Percentiles rank a stretch among this genome's conserved stretches.
Evolutionary conservation across 805 yeast species (phyloP).

Genomic region (Barnettozyma sucrosica): DNA sequence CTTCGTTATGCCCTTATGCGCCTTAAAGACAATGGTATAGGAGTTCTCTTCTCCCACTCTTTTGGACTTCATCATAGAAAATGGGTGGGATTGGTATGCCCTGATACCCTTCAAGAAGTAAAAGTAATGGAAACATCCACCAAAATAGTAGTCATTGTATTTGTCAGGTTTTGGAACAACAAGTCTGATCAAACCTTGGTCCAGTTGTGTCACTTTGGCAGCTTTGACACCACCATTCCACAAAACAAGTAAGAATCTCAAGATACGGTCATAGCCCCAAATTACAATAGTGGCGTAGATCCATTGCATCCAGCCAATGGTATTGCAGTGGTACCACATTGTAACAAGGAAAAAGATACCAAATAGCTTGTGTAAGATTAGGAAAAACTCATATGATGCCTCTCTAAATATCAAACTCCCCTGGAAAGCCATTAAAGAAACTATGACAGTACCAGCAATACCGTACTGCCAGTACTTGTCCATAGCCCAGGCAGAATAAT

Average conservation of each 20-base stretch:
- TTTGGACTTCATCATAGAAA: conserved; percentile 46
- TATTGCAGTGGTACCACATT: conserved; percentile 55
- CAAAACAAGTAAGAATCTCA: conserved; percentile 49
- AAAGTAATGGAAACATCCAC: conserved; percentile 52
- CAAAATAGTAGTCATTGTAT: conserved; percentile 36
- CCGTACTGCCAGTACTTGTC: conserved; percentile 46
- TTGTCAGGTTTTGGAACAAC: conserved; percentile 36
- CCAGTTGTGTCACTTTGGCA: conserved; percentile 33
- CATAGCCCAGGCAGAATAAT: conserved; percentile 36
- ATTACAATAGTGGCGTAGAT: conserved; percentile 50
- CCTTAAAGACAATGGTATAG: conserved; percentile 40
- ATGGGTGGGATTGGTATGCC: conserved; percentile 66
- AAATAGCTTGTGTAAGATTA: conserved; percentile 49
- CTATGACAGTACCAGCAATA: conserved; percentile 39
- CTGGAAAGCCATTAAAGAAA: conserved; percentile 41
- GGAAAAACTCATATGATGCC: conserved; percentile 53
- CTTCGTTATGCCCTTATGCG: conserved; percentile 51
- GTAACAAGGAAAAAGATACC: conserved; percentile 49
- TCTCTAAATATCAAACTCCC: conserved; percentile 47
- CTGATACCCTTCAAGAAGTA: conserved; percentile 39
- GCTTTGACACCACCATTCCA: conserved; percentile 54
- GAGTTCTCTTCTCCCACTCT: conserved; percentile 26
- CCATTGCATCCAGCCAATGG: conserved; percentile 46
- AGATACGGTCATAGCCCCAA: conserved; percentile 65
- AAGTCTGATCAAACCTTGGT: conserved; percentile 36